Evolutionary conservation across 106 monocot species (phyloP), one percentile per base, ranked within the genome.

Genomic region (Narthecium ossifragum): DNA sequence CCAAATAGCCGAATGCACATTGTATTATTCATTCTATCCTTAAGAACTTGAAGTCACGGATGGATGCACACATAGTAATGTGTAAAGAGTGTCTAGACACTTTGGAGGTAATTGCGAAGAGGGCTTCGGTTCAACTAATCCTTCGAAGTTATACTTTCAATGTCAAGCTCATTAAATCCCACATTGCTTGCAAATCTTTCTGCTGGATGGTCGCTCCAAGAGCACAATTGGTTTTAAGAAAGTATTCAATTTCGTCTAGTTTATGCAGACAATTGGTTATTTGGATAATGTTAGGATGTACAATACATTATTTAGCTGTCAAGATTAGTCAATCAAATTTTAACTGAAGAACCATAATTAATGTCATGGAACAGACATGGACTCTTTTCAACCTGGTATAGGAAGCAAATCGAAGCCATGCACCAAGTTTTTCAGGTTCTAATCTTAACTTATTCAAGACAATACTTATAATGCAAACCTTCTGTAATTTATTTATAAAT

Each of bases 351-450:
- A 57, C 83, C 63, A 64, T 67, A 84, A 90, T 67, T 65, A 90
- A 90, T 85, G 75, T 81, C 41, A 78, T 92, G 81, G 24, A 85
- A 92, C 86, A 92, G 92, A 83, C 77, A 53, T 29, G 82, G 92
- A 92, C 65, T 75, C 78, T 23, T 45, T 61, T 50, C 80, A 84
- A 84, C 51, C 72, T 83, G 90, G 81, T 83, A 61, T 96, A 86
- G 94, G 94, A 96, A 90, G 94, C 94, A 96, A 96, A 96, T 90
- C 86, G 78, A 96, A 90, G 90, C 94, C 94, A 62, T 96, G 94
- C 90, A 96, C 82, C 75, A 96, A 96, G 72, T 96, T 96, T 96
- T 96, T 96, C 90, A 96, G 92, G 92, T 92, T 92, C 76, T 72
- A 86, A 92, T 80, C 86, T 80, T 78, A 86, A 78, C 83, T 72